A percentile compares a stretch with the other conserved stretches of the same genome.
phyloP scores from a whole-genome alignment of 2,329 filamentous ascomycete genomes.

The Tympanopsis confertula region DNA sequence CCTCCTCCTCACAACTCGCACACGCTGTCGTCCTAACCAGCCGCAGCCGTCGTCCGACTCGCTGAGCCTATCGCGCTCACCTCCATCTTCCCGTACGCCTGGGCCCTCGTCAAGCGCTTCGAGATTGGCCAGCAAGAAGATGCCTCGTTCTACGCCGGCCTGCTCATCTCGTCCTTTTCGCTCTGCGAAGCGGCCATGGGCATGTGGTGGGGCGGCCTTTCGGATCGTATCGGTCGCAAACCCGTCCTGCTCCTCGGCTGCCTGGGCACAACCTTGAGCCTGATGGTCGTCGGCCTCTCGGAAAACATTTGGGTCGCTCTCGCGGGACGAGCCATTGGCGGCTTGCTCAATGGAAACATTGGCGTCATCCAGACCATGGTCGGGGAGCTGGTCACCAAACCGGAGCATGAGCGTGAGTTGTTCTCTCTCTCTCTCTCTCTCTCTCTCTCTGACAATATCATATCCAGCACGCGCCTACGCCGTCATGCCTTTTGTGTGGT shows the following conservation, averaged over 20 bases:
- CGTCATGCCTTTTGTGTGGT: slow-evolving; percentile 92
- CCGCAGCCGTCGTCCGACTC: slow-evolving; percentile 74
- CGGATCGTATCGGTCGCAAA: slow-evolving; percentile 73
- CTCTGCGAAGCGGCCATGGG: slow-evolving; percentile 73
- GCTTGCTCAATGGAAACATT: slow-evolving; percentile 81
- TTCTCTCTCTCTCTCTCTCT: neutral
- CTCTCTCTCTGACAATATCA: slow-evolving; percentile 1
- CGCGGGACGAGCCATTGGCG: slow-evolving; percentile 63
- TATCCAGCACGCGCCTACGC: slow-evolving; percentile 66
- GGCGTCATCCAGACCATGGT: slow-evolving; percentile 90
- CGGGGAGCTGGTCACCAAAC: slow-evolving; percentile 71
- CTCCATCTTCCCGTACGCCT: slow-evolving; percentile 86
- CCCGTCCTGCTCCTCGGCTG: slow-evolving; percentile 75
- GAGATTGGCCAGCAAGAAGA: slow-evolving; percentile 59
- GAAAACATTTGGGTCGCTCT: slow-evolving; percentile 76
- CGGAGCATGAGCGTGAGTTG: slow-evolving; percentile 71
- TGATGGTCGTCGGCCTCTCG: slow-evolving; percentile 74
- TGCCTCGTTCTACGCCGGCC: slow-evolving; percentile 78
- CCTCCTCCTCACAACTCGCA: neutral
- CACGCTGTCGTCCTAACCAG: neutral
- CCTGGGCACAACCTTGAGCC: slow-evolving; percentile 68
- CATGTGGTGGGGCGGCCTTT: slow-evolving; percentile 78
- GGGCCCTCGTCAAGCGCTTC: slow-evolving; percentile 70
- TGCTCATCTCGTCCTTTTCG: slow-evolving; percentile 78
- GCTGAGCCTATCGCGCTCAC: slow-evolving; percentile 88